Evolutionary conservation across 805 yeast genomes (phyloP).

Genomic region (Lipomyces lipofer): DNA sequence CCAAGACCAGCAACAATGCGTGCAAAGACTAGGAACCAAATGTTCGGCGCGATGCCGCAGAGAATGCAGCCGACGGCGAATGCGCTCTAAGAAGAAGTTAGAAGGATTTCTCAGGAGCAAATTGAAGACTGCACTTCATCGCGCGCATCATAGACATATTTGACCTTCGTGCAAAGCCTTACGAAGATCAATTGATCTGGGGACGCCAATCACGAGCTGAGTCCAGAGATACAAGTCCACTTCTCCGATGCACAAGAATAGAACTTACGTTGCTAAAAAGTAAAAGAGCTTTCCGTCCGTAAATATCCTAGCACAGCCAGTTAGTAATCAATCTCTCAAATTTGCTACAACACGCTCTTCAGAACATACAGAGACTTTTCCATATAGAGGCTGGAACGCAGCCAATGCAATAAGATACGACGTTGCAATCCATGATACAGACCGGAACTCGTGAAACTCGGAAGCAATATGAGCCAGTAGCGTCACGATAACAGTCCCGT

Average conservation of each 20-base stretch:
- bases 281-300: conserved; percentile 29
- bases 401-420: conserved; percentile 68
- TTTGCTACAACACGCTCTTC: background rate
- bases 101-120: conserved; percentile 35
- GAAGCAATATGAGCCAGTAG: conserved; percentile 56
- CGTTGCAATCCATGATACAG: conserved; percentile 72
- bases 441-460: conserved; percentile 53
- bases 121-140: conserved; percentile 47
- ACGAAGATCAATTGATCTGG: too few species aligned
- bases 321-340: too few species aligned
- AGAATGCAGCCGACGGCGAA: conserved; percentile 49
- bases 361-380: conserved; percentile 47
- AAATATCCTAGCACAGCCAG: conserved; percentile 15
- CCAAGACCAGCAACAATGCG: conserved; percentile 84
- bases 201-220: too few species aligned
- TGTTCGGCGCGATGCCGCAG: conserved; percentile 46
- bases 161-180: too few species aligned
- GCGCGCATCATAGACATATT: background rate
- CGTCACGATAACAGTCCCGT: conserved; percentile 56
- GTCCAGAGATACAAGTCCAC: too few species aligned
- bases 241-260: too few species aligned
- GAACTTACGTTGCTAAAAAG: conserved; percentile 24
- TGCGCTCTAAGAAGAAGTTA: conserved; percentile 44
- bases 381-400: conserved; percentile 76
- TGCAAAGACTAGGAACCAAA: conserved; percentile 39